A percentile compares a stretch with the other conserved stretches of the same genome.
phyloP scores from a whole-genome alignment of 257 asterid genomes.

The Ligustrum vulgare region DNA sequence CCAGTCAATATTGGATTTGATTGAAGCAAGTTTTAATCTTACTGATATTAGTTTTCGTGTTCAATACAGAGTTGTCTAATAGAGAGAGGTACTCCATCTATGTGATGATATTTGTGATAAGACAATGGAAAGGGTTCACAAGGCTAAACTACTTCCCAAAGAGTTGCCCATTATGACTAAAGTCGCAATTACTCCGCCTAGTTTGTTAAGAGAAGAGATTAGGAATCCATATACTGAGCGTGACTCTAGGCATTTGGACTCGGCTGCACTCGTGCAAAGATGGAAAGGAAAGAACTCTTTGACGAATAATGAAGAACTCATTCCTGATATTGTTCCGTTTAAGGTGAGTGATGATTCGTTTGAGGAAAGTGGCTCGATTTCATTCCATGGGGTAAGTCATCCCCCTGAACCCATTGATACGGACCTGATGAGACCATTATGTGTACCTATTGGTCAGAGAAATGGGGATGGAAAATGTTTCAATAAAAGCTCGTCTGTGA shows the following conservation, averaged over 20 bases:
- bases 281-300: conserved; percentile 59
- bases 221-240: conserved; percentile 29
- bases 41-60: conserved; percentile 6
- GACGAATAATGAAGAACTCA: conserved; percentile 47
- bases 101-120: conserved; percentile 56
- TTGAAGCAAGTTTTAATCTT: conserved; percentile 1
- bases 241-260: conserved; percentile 40
- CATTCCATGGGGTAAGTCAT: conserved; percentile 83
- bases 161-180: conserved; percentile 40
- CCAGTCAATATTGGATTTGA: conserved; percentile 1
- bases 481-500: conserved; percentile 50
- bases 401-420: conserved; percentile 76
- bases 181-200: conserved; percentile 31
- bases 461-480: conserved; percentile 50
- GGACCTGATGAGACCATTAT: conserved; percentile 73
- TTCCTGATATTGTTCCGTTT: conserved; percentile 42
- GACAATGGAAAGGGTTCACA: conserved; percentile 63
- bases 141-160: conserved; percentile 49
- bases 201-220: conserved; percentile 41
- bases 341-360: conserved; percentile 47
- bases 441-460: conserved; percentile 60
- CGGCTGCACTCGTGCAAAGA: conserved; percentile 35
- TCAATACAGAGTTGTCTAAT: conserved; percentile 30
- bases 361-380: conserved; percentile 62
- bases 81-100: conserved; percentile 17